phyloP scores from a whole-genome alignment of 2,329 filamentous ascomycete species.

The Leptographium wingfieldii region DNA sequence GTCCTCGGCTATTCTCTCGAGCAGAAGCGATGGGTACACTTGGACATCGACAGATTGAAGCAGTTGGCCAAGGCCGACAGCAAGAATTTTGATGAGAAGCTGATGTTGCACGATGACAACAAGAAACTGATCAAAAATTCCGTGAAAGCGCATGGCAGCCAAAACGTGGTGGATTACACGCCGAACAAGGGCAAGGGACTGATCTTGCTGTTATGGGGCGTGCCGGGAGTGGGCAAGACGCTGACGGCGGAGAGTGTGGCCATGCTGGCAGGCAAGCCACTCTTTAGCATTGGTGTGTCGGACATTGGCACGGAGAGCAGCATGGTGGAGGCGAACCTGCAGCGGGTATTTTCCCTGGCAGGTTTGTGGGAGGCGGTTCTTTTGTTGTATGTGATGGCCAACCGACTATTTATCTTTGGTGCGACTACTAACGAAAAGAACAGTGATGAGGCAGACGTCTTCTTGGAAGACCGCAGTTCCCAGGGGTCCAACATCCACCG shows the following conservation, averaged over 20 bases:
- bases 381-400: conserved; percentile 16
- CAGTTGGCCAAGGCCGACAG: neutral
- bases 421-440: neutral
- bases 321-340: conserved; percentile 17
- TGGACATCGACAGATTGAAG: neutral
- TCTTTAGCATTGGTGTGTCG: neutral
- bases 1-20: neutral
- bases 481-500: neutral
- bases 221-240: conserved; percentile 2
- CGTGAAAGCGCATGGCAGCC: neutral
- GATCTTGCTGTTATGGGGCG: no score
- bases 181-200: neutral
- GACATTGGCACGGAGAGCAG: conserved; percentile 4
- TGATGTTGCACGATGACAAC: neutral
- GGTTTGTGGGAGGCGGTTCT: conserved; percentile 14
- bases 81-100: neutral
- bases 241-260: conserved; percentile 2
- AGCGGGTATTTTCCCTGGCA: conserved; percentile 11
- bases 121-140: neutral
- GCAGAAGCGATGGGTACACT: neutral
- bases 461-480: neutral
- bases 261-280: neutral
- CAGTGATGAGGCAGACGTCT: neutral
- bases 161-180: neutral
- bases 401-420: neutral